Conservation (phyloP, 1,284 basidiomycete genomes). For the Tilletia horrida region DNA sequence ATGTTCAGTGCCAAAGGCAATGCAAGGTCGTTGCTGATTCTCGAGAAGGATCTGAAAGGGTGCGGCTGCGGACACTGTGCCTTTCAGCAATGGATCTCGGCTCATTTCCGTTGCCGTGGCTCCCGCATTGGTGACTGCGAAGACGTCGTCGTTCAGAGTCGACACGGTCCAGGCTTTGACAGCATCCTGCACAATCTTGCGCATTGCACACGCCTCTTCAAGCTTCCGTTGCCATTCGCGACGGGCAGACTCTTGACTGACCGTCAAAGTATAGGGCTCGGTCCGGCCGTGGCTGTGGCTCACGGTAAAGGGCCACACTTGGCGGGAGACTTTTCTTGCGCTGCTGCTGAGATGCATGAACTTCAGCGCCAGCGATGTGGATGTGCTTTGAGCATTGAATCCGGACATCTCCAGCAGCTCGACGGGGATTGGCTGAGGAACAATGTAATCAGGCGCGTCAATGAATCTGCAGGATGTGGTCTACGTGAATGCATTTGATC, state of each 20-base stretch:
- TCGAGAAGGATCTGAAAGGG: slow-evolving; percentile 62
- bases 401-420: slow-evolving; percentile 47
- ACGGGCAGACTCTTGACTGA: slow-evolving; percentile 71
- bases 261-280: slow-evolving; percentile 66
- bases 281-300: slow-evolving; percentile 40
- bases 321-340: slow-evolving; percentile 36
- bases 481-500: not conserved
- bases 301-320: slow-evolving; percentile 50
- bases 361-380: slow-evolving; percentile 43
- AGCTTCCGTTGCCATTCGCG: slow-evolving; percentile 84
- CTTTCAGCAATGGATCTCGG: slow-evolving; percentile 83
- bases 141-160: slow-evolving; percentile 53
- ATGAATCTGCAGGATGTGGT: too few relatives aligned
- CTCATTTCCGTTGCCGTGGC: slow-evolving; percentile 61
- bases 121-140: slow-evolving; percentile 34
- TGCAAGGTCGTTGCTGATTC: slow-evolving; percentile 73
- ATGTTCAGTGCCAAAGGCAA: slow-evolving; percentile 89
- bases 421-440: slow-evolving; percentile 40
- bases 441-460: too few relatives aligned
- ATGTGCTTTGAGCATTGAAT: slow-evolving; percentile 40
- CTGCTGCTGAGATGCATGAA: slow-evolving; percentile 40
- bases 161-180: slow-evolving; percentile 67
- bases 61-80: slow-evolving; percentile 86
- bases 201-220: slow-evolving; percentile 78
- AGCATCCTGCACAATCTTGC: slow-evolving; percentile 80